These are phyloP conservation scores for Podospora sp. DNA, from an alignment of 495 filamentous ascomycete genomes.

Conservation along the genomic window DNA sequence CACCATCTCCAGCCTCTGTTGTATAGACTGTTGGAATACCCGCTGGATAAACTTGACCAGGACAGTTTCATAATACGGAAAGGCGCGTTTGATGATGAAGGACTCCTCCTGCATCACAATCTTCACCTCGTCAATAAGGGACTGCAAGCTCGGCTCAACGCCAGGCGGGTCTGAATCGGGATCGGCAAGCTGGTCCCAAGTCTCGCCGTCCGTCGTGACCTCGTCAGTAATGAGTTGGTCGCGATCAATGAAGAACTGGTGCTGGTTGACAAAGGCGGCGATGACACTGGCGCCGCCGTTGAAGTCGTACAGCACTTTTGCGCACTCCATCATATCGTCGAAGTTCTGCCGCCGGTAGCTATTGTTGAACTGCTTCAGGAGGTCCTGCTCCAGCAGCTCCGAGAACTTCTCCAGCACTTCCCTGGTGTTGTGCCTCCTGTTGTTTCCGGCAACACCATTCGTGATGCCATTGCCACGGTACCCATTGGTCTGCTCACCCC, in stretches of 20 bases:
- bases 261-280: constrained; percentile 95
- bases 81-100: constrained; percentile 90
- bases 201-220: constrained; percentile 76
- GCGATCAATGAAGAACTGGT: constrained; percentile 96
- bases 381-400: constrained; percentile 91
- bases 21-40: constrained; percentile 96
- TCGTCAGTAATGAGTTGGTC: constrained; percentile 91
- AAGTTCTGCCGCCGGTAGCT: constrained; percentile 93
- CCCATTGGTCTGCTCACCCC: constrained; percentile 62
- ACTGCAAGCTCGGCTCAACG: constrained; percentile 89
- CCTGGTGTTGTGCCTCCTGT: constrained; percentile 65
- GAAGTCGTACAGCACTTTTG: constrained; percentile 92
- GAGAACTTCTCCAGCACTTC: constrained; percentile 97
- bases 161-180: constrained; percentile 89
- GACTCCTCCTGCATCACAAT: constrained; percentile 97
- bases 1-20: constrained; percentile 94
- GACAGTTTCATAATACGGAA: constrained; percentile 94
- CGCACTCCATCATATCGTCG: constrained; percentile 94
- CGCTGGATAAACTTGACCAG: constrained; percentile 88
- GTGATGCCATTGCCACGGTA: constrained; percentile 57
- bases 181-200: constrained; percentile 89
- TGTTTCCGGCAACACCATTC: constrained; percentile 46
- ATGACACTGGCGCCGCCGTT: constrained; percentile 93
- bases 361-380: constrained; percentile 94
- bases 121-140: constrained; percentile 88